Base-by-base conservation (phyloP, 2,329 filamentous ascomycete genomes). In the Cladophialophora yegresii region DNA sequence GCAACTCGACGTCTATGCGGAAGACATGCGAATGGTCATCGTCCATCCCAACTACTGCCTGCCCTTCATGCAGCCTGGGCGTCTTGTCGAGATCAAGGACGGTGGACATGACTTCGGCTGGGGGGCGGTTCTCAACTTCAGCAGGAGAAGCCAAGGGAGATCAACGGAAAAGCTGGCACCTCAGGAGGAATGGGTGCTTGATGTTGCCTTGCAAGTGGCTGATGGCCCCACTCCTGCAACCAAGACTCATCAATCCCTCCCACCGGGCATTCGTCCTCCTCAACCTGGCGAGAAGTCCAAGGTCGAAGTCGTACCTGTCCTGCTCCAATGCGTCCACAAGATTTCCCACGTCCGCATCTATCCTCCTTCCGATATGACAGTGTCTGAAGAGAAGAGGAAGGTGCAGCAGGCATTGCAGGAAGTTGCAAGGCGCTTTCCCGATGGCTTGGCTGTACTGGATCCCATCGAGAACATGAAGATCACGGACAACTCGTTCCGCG, bases 381-480 rank as follows among this genome's bases (percentile, higher is more conserved):
- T 84, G 1, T 77, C 83, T 3, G 83, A 89, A n/a, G 85, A 92
- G 55, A 86, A 88, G 62, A 90, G 90, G 69, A 84, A 83, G 0
- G 82, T 89, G 33, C 83, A 85, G 61, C 90, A 89, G 73, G 78
- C 84, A 3, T 78, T 98, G 30, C 84, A 86, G 49, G 93, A 98
- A 76, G 88, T 96, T 16, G 85, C 90, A 77, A 87, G 87, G 70
- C 88, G 95, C 28, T 98, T 99, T 79, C 92, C 93, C 0, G 95
- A 99, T 73, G 95, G 95, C 2, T 81, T 99, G 62, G 89, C 95
- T 2, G 83, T 93, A 6, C 80, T 99, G 20, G 95, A 99, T 73
- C 95, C 95, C 0, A 89, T 99, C 45, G 93, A 98, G 76, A 93
- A 97, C 74, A 98, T 99, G 95, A 85, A 87, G 30, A 98, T 99